Evolutionary conservation across 352 stramenopile genomes (phyloP), one percentile per base, ranked within the genome.

Genomic region (Phytophthora agathidicida): DNA sequence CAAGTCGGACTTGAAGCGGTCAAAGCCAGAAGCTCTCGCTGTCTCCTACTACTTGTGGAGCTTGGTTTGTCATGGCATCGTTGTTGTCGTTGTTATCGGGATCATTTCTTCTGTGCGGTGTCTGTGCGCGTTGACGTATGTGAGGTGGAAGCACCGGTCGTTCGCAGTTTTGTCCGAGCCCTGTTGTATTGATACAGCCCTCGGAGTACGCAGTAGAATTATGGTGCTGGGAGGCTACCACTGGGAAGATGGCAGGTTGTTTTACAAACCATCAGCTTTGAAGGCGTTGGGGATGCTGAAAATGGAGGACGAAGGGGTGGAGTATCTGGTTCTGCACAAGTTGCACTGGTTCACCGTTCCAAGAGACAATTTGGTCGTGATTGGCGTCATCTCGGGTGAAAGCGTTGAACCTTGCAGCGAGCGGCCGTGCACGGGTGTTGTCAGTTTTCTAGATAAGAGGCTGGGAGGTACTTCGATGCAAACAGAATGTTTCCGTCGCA

Each of bases 11-110:
- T 31, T 68, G 31, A 60, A 60, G 30, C 22, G 28, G 8, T 54
- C 60, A 0, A 45, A 53, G 10, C 44, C 36, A 5, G 49, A 39
- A 3, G 62, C 62, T n/a, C 27, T 59, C 0, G 55, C 62, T 0
- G 17, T 62, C 0, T 54, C 59, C 3, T 68, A 69, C 27, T 65
- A 65, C 39, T 37, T 60, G 1, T 65, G 47, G 57, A 45, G 53
- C 19, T 45, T 62, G 13, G 44, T 67, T 35, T 56, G 42, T 27
- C 43, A 67, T 27, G 62, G 36, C 16, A 20, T 67, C 4, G 53
- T 69, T 14, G 58, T 61, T 0, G n/a, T 62, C 10, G 48, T 32
- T 4, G 32, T 69, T 32, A 24, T 66, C 19, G 30, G 10, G 3
- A 65, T 32, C 11, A 65, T 65, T 10, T 33, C 43, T 8, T 26